Evolutionary conservation across 148 eudicot genomes (phyloP), one percentile per base, ranked within the genome.

Genomic region (Silene conica): DNA sequence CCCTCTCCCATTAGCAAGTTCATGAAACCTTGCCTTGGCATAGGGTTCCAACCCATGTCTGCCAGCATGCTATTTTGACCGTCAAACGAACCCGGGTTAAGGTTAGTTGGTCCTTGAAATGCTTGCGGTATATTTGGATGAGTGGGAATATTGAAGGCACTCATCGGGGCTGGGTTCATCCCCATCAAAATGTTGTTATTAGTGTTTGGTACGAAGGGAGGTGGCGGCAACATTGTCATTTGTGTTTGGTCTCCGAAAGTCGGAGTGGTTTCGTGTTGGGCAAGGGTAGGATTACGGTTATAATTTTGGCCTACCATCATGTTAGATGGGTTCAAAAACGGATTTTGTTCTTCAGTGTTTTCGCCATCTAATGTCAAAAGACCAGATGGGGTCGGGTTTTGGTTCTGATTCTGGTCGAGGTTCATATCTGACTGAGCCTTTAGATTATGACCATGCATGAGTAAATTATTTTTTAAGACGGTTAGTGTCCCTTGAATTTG

Each of bases 161-260:
- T 1, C 22, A 10, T 28, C 15, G 79, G 73, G 15, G 67, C 48
- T 4, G 79, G 69, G 20, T 48, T 69, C 74, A 50, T 69, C 50
- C 48, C 20, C 46, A 69, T 76, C 14, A 46, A 25, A 23, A 45
- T 48, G 38, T 67, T 48, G 41, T 75, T 67, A 43, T 68, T 34
- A 21, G 45, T 58, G 57, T 41, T 28, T 23, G 69, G n/a, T n/a
- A 16, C 34, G 13, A 15, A 14, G 48, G 76, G 61, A 55, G 55
- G 13, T 13, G 57, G 41, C 14, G n/a, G n/a, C n/a, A 6, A n/a
- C 72, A 45, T 46, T 25, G 48, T 59, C 59, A 73, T 45, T 1
- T 63, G 65, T n/a, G 76, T 16, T 23, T 19, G 74, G 23, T n/a
- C 65, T 2, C 23, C 66, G 68, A 21, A 75, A 41, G 25, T n/a